These are phyloP conservation scores for Wilhelminamyces savonicus DNA, from an alignment of 805 yeast species.

Conservation along the genomic window DNA sequence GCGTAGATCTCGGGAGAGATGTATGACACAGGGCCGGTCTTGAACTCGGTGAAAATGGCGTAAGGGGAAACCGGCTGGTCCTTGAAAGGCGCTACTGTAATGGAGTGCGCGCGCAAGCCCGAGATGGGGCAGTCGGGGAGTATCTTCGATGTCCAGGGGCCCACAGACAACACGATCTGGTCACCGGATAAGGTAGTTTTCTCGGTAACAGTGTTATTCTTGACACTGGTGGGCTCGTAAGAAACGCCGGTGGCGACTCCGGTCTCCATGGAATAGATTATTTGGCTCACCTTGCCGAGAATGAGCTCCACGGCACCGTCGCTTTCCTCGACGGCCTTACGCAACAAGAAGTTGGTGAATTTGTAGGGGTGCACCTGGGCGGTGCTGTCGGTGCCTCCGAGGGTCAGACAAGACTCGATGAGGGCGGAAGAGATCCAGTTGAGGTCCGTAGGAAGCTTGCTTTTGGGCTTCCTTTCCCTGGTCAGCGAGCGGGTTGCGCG, in stretches of 20 bases:
- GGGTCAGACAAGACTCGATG: constrained; percentile 65
- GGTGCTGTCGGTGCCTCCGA: constrained; percentile 83
- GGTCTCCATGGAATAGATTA: constrained; percentile 53
- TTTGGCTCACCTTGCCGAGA: constrained; percentile 74
- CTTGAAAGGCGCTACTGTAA: constrained; percentile 76
- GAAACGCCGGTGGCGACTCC: constrained; percentile 69
- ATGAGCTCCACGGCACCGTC: constrained; percentile 79
- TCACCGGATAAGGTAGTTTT: constrained; percentile 54
- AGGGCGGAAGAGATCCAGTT: constrained; percentile 69
- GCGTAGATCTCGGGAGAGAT: constrained; percentile 95
- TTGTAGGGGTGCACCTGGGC: constrained; percentile 96
- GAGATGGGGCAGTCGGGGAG: constrained; percentile 91
- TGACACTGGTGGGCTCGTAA: constrained; percentile 45
- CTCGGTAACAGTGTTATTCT: constrained; percentile 12
- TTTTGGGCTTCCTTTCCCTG: constrained; percentile 2
- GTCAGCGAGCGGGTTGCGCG: constrained; percentile 22
- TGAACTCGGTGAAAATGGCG: constrained; percentile 90
- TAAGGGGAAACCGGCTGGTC: constrained; percentile 76
- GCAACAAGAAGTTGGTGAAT: constrained; percentile 78
- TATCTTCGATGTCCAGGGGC: constrained; percentile 95
- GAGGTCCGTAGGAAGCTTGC: constrained; percentile 51
- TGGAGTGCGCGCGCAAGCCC: constrained; percentile 92
- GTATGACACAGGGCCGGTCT: constrained; percentile 57
- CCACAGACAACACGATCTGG: constrained; percentile 79
- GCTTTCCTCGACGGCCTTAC: constrained; percentile 62